Evolutionary conservation across 768 basidiomycete species (phyloP).

Genomic region (Pholiota microspora): DNA sequence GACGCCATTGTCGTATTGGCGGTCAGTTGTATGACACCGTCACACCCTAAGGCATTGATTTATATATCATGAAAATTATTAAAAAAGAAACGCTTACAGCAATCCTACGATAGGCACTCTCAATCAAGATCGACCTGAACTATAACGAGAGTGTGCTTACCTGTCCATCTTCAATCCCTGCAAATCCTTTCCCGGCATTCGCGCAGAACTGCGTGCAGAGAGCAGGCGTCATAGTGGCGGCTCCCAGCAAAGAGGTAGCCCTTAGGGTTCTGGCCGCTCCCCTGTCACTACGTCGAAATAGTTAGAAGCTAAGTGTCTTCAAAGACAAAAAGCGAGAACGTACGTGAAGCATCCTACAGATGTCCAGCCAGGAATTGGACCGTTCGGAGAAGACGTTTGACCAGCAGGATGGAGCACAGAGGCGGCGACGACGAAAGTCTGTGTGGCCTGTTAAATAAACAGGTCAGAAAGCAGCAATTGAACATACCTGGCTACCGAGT

Average conservation of each 20-base stretch:
- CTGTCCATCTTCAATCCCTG: conserved; percentile 11
- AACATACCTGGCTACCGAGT: background rate
- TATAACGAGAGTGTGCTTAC: background rate
- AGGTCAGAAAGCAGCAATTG: background rate
- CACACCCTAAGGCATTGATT: conserved; percentile 9
- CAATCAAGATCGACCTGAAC: no score
- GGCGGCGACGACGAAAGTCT: background rate
- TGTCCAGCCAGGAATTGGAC: conserved; percentile 5
- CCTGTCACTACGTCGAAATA: background rate
- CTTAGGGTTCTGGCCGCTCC: conserved; percentile 4
- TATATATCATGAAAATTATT: background rate
- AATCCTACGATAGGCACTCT: conserved; percentile 1
- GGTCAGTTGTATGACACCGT: conserved; percentile 10
- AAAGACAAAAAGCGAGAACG: background rate
- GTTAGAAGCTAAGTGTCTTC: background rate
- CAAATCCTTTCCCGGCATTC: conserved; percentile 8
- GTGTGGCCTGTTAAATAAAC: no score
- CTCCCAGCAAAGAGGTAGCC: conserved; percentile 1
- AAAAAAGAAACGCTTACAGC: conserved; percentile 2
- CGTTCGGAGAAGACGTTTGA: background rate
- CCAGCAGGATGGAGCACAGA: background rate
- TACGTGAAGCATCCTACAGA: conserved; percentile 9
- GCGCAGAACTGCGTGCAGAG: conserved; percentile 11
- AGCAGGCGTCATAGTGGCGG: conserved; percentile 7
- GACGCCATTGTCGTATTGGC: background rate